Evolutionary conservation across 2,329 filamentous ascomycete genomes (phyloP), one percentile per base, ranked within the genome.

Genomic region (Hypomyces perniciosus): DNA sequence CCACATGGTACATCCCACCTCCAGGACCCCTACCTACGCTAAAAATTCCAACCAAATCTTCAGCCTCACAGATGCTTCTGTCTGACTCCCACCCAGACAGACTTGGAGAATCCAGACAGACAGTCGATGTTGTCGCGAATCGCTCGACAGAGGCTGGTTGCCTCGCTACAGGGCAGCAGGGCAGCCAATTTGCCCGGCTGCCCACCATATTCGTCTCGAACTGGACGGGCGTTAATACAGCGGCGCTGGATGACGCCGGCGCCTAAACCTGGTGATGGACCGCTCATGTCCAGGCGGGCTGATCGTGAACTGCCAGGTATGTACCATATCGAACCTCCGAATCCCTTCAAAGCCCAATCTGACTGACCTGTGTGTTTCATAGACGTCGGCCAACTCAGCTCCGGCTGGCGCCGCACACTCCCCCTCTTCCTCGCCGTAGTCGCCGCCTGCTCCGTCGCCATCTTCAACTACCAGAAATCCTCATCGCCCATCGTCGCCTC

Each of bases 381-480:
- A 74, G 73, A 74, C 57, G 62, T 77, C 52, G 62, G 70, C 48
- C 65, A 71, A 51, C 65, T 69, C 51, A 65, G 64, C 44, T 80
- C 81, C 65, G 76, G 77, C 59, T 91, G 87, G 86, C 66, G 77
- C 50, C 80, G 80, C 60, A 90, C 89, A 1, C 70, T 96, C 33
- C 92, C 92, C 48, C 73, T 95, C 66, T 97, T 97, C 78, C 66
- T 86, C 48, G 69, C 80, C 56, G 74, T 89, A 56, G 82, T 96
- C 60, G 79, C 81, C 44, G 76, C 78, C 50, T 86, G 85, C 58
- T 84, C 85, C 58, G 73, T 95, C 54, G 89, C 86, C 59, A 96
- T 99, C 70, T 97, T 99, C 86, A 99, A 99, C 79, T 97, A 99
- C 80, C 92, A 99, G 69, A 96, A 96, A 70, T 83, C 85, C 51